Percentiles rank a stretch among this genome's conserved stretches.
Conservation (phyloP, 495 filamentous ascomycete species). For the Neurospora sp. region DNA sequence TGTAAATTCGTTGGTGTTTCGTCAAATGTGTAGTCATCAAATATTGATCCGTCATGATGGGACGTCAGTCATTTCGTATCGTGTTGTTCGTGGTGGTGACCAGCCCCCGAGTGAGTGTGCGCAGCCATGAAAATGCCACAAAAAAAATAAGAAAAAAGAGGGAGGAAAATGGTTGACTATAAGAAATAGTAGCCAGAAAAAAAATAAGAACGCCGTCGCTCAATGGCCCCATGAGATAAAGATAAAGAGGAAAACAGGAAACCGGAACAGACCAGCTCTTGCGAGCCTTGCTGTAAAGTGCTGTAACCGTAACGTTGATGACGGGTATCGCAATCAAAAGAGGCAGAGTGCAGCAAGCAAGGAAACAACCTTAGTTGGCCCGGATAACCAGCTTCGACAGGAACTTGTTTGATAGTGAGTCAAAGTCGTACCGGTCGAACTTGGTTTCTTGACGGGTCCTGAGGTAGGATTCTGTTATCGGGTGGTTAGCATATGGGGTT, state of each 20-base stretch:
- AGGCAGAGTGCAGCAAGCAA: slow-evolving; percentile 14
- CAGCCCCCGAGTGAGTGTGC: slow-evolving; percentile 8
- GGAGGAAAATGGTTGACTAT: not conserved
- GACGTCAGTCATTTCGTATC: slow-evolving; percentile 17
- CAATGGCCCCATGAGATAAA: slow-evolving; percentile 10
- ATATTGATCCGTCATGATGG: slow-evolving; percentile 3
- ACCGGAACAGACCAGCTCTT: slow-evolving; percentile 14
- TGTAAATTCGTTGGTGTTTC: not conserved
- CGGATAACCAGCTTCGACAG: slow-evolving; percentile 88
- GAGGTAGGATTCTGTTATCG: slow-evolving; percentile 40
- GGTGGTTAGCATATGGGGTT: slow-evolving; percentile 2
- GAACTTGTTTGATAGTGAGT: slow-evolving; percentile 90
- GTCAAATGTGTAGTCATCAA: not conserved
- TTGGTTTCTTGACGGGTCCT: slow-evolving; percentile 48
- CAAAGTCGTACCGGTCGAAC: slow-evolving; percentile 84
- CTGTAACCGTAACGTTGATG: slow-evolving; percentile 8
- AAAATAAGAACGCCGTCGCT: slow-evolving; percentile 20
- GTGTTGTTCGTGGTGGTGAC: slow-evolving; percentile 3
- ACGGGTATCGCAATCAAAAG: slow-evolving; percentile 15
- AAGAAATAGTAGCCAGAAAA: not conserved
- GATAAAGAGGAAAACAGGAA: slow-evolving; percentile 21
- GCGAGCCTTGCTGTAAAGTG: slow-evolving; percentile 13
- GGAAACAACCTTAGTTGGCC: slow-evolving; percentile 51
- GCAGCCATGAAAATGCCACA: not conserved
- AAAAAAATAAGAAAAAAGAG: not conserved